Percentiles rank a stretch among this genome's conserved stretches.
These are phyloP conservation scores for Narthecium ossifragum DNA, from an alignment of 106 monocot species.

Conservation along the genomic window DNA sequence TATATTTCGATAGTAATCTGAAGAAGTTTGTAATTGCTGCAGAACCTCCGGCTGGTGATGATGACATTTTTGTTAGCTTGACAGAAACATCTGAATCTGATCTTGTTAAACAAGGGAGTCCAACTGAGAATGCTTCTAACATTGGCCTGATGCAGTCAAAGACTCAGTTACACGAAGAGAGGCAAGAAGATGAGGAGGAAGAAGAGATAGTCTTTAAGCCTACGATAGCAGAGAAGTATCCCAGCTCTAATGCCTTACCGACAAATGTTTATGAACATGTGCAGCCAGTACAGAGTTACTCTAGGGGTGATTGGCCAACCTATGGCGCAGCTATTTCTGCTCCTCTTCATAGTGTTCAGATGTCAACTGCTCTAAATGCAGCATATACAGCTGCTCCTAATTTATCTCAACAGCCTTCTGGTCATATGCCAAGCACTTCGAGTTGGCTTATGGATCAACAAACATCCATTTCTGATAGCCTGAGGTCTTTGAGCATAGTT, in stretches of 20 bases:
- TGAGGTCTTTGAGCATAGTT: slow-evolving; percentile 35
- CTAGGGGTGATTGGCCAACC: slow-evolving; percentile 12
- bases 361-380: slow-evolving; percentile 17
- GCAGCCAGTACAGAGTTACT: slow-evolving; percentile 22
- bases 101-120: slow-evolving; percentile 19
- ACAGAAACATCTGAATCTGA: slow-evolving; percentile 5
- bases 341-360: slow-evolving; percentile 17
- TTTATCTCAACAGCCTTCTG: slow-evolving; percentile 18
- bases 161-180: slow-evolving; percentile 22
- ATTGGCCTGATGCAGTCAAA: slow-evolving; percentile 10
- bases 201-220: slow-evolving; percentile 97
- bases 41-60: slow-evolving; percentile 24
- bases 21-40: slow-evolving; percentile 64
- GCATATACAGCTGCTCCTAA: slow-evolving; percentile 2
- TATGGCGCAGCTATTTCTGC: slow-evolving; percentile 15
- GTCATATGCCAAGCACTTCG: slow-evolving; percentile 32
- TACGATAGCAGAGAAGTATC: slow-evolving; percentile 32
- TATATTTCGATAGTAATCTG: slow-evolving; percentile 56
- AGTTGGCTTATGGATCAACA: slow-evolving; percentile 45
- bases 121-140: slow-evolving; percentile 1
- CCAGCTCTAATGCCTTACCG: slow-evolving; percentile 1
- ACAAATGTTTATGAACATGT: slow-evolving; percentile 20
- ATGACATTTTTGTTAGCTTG: slow-evolving; percentile 3
- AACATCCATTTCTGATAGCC: slow-evolving; percentile 21
- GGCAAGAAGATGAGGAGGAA: slow-evolving; percentile 67